Evolutionary conservation across 495 filamentous ascomycete genomes (phyloP).

Genomic region (Penicillium coffeae): DNA sequence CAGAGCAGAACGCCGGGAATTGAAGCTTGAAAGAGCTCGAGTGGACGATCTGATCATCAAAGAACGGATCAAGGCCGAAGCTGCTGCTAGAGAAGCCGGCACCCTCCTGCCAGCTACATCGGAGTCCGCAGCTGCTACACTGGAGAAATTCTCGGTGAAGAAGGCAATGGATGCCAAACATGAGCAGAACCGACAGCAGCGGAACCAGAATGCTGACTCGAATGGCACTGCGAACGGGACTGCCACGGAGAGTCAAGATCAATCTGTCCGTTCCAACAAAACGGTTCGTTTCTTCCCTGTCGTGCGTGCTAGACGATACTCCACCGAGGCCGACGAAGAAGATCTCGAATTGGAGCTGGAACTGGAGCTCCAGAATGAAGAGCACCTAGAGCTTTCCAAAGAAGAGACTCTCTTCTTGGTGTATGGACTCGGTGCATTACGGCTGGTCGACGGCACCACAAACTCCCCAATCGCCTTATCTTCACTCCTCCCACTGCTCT

Average conservation of each 20-base stretch:
- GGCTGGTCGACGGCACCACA: constrained; percentile 56
- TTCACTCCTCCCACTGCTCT: constrained; percentile 59
- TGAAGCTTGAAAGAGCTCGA: constrained; percentile 87
- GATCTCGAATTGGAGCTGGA: constrained; percentile 22
- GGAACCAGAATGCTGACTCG: not conserved
- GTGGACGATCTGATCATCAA: constrained; percentile 77
- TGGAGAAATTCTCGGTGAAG: constrained; percentile 40
- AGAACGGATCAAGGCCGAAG: constrained; percentile 61
- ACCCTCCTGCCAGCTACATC: constrained; percentile 8
- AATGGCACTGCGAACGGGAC: constrained; percentile 10
- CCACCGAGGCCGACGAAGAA: constrained; percentile 25
- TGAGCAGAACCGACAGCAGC: constrained; percentile 15
- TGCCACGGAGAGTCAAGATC: constrained; percentile 1
- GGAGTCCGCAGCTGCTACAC: constrained; percentile 12
- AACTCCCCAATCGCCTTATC: constrained; percentile 33
- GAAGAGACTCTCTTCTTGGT: constrained; percentile 92
- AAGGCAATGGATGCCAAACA: constrained; percentile 38
- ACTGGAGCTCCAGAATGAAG: constrained; percentile 61
- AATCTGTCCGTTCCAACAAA: constrained; percentile 39
- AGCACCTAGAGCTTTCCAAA: constrained; percentile 83
- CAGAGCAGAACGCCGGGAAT: constrained; percentile 72
- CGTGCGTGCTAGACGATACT: constrained; percentile 54
- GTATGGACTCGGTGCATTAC: constrained; percentile 76
- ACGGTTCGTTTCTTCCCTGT: constrained; percentile 62
- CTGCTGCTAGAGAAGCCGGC: constrained; percentile 34